A percentile compares a stretch with the other conserved stretches of the same genome.
Conservation (phyloP, 139 green algal species). For the Coccomyxa sp. region DNA sequence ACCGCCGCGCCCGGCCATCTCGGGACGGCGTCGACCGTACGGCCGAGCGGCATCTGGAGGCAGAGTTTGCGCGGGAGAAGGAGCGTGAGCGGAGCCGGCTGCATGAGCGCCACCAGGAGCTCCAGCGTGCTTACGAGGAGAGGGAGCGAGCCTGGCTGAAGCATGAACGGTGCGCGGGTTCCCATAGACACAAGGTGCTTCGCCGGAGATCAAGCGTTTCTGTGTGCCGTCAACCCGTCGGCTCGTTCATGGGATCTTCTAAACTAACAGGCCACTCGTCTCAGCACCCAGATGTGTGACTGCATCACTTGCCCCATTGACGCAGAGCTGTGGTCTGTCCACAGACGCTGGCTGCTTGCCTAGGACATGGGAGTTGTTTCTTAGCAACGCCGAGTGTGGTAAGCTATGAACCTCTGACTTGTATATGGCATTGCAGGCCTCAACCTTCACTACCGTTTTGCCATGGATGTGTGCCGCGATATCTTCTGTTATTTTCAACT, state of each 20-base stretch:
- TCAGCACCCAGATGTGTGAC: no score
- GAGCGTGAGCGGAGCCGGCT: constrained; percentile 36
- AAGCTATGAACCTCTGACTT: constrained; percentile 7
- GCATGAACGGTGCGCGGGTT: constrained; percentile 25
- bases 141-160: constrained; percentile 55
- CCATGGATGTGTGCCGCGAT: no score
- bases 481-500: no score
- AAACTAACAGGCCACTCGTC: no score
- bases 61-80: constrained; percentile 36
- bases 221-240: no score
- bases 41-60: constrained; percentile 14
- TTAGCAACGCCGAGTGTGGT: constrained; percentile 6
- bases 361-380: constrained; percentile 34
- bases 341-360: constrained; percentile 13
- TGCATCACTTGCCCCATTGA: no score
- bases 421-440: constrained; percentile 10
- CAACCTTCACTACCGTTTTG: no score
- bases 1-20: background rate
- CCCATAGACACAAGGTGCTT: background rate
- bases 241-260: no score
- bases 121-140: constrained; percentile 45
- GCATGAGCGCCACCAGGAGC: constrained; percentile 18
- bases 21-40: background rate
- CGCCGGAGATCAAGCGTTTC: background rate
- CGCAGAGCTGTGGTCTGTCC: background rate